Evolutionary conservation across 1,139 yeast species (phyloP), one percentile per base, ranked within the genome.

Genomic region (Hyphopichia fennica): DNA sequence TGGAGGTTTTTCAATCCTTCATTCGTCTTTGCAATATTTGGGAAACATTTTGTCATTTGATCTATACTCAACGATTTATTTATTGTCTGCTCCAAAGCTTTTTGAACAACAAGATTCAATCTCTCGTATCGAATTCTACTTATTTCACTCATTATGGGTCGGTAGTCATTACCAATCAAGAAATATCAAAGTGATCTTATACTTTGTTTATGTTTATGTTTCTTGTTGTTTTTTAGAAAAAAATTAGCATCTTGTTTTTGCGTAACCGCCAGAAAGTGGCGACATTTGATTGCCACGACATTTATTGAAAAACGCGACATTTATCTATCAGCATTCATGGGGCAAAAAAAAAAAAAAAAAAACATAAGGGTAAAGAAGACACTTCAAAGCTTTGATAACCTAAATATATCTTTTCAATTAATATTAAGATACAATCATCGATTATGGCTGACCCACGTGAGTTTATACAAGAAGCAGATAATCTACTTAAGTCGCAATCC

Each of bases 41-140:
- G 95, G 58, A 81, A 89, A 56, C 96, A 87, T 23, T 79, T 65
- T 33, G 70, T 66, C 27, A 88, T 61, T 48, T 81, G 82, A 13
- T 84, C 89, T 38, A 77, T 64, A 4, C 82, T 75, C 35, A 87
- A 63, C 31, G 82, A 75, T 46, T 79, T 80, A 39, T 63, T 65
- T 33, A 82, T 76, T 0, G 90, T 79, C 57, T 83, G 87, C 35
- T 79, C 80, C 4, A 88, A 68, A 0, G 96, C 90, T 52, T 83
- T 79, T n/a, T 69, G 62, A 41, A 82, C 75, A 10, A 84, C 84
- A 40, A 78, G 72, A 40, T 69, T 60, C 23, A 85, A 69, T 41
- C 87, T 64, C 35, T 74, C 70, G 51, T 66, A 81, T 35, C 91
- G 63, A 9, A 84, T 67, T 45, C 58, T 67, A 42, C 67, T 69